Conservation (phyloP, 2,329 filamentous ascomycete genomes). For the Sordariomycetes sp. region DNA sequence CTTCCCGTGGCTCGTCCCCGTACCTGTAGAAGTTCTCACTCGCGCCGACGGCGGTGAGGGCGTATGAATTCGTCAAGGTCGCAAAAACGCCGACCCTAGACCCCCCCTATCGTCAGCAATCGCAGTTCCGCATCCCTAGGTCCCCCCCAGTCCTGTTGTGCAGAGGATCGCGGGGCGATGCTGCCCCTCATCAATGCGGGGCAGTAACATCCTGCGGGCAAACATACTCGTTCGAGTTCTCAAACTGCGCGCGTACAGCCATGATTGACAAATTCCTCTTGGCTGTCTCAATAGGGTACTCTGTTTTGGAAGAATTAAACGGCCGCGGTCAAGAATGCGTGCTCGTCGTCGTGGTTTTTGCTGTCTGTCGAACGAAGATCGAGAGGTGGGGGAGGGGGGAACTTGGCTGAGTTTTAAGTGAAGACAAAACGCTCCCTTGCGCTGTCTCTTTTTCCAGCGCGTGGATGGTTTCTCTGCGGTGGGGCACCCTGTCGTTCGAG, state of each 20-base stretch:
- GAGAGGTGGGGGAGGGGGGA: background rate
- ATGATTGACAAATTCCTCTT: constrained; percentile 26
- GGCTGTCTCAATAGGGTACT: background rate
- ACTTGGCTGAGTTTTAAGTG: background rate
- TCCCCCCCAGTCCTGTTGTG: too few species aligned
- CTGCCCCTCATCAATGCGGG: background rate
- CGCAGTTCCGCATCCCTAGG: background rate
- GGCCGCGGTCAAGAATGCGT: background rate
- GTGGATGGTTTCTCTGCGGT: background rate
- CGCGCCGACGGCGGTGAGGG: constrained; percentile 84
- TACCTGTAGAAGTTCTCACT: constrained; percentile 98
- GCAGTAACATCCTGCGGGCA: background rate
- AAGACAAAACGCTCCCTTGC: background rate
- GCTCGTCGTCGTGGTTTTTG: background rate
- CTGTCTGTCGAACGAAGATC: background rate
- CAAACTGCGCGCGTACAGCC: constrained; percentile 67
- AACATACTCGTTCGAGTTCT: constrained; percentile 82
- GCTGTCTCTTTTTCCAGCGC: too few species aligned
- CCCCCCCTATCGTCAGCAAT: background rate
- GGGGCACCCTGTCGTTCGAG: background rate
- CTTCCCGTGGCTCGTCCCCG: constrained; percentile 7
- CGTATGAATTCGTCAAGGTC: constrained; percentile 94
- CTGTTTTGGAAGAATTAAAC: background rate
- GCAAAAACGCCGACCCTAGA: constrained; percentile 88
- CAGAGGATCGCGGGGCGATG: too few species aligned